Evolutionary conservation across 2,329 filamentous ascomycete genomes (phyloP), one percentile per base, ranked within the genome.

Genomic region (Epichloe gansuensis): DNA sequence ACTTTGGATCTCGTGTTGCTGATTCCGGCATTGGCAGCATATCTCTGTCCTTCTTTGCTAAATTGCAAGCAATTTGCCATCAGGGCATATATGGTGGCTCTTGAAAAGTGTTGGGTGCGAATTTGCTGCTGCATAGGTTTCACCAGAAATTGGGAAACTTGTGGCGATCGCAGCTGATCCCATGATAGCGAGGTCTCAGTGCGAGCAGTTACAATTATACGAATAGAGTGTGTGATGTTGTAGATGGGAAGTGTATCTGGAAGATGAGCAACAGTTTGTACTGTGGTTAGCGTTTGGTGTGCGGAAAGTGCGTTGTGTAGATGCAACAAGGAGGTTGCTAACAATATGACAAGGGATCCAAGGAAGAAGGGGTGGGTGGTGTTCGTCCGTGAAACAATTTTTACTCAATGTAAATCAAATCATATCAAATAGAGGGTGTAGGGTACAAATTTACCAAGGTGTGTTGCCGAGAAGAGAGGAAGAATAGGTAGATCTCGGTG

Each of bases 41-140:
- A 87, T 52, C 84, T 69, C 60, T 91, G 84, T 5, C 81, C 83
- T 66, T 97, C 91, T 67, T 95, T 96, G 63, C 78, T 78, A 68
- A 96, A 97, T 65, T 96, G 91, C 51, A 97, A 74, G 63, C 88
- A 94, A 63, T 97, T 97, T 47, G 90, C 89, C 77, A 96, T 85
- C 59, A 97, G 72, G 2, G 89, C 89, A 69, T 95, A 96, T 39
- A 96, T 68, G 0, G 89, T 93, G 9, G 87, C 90, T 47, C 87
- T 79, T 34, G 85, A 90, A 66, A 95, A 91, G 68, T 95, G 87
- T 49, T 86, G 81, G 15, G 80, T 75, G 55, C 85, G 82, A 56
- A 96, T 90, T 66, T 91, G 85, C 64, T 93, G 86, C 67, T 93
- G 89, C 73, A 96, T 93, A 2, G 91, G 91, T 72, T 96, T 96